Base-by-base conservation (phyloP, 2,329 filamentous ascomycete genomes). In the Dryadomyces quercus-mongolicae region DNA sequence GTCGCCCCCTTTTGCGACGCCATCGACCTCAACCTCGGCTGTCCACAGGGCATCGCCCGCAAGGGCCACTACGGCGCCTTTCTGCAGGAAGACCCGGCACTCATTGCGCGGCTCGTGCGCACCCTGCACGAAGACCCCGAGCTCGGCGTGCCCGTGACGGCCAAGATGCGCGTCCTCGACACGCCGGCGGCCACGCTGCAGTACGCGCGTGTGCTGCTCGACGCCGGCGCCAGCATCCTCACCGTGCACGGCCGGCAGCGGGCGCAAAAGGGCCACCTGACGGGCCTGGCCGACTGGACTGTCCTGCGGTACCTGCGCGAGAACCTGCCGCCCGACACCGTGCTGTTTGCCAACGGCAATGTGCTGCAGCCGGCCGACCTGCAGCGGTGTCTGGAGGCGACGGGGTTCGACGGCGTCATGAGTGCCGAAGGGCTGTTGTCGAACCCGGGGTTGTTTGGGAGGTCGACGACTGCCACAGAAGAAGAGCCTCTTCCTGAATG, bases 301-400 rank as follows among this genome's bases (percentile, higher is more conserved):
- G 81, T 86, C 64, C 84, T 98, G 55, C 79, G 84, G 5, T 92
- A 87, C 64, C 70, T 98, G 59, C 77, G 93, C 50, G 88, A 95
- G 12, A 86, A 85, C 57, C 71, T 98, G 34, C 92, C 92, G 0
- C 71, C 77, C 1, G 90, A 96, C 49, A 94, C 90, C 8, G 93
- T 98, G 22, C 81, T 98, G 2, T 97, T 98, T 65, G 93, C 93
- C 3, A 98, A 98, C 67, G 93, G 93, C 13, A 98, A 98, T 64
- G 85, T 96, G 40, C 72, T 98, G 56, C 85, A 88, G 66, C 77
- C 85, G 56, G 83, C 75, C 0, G 92, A 98, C 65, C 73, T 98
- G 12, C 78, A 85, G 51, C 72, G 72, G 20, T 97, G 92, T 64
- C 71, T 98, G 20, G 79, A 82, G 51, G 88, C 77, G 5, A 98